A percentile compares a stretch with the other conserved stretches of the same genome.
These are phyloP conservation scores for Sporothrix phasma DNA, from an alignment of 2,329 filamentous ascomycete species.

Conservation along the genomic window DNA sequence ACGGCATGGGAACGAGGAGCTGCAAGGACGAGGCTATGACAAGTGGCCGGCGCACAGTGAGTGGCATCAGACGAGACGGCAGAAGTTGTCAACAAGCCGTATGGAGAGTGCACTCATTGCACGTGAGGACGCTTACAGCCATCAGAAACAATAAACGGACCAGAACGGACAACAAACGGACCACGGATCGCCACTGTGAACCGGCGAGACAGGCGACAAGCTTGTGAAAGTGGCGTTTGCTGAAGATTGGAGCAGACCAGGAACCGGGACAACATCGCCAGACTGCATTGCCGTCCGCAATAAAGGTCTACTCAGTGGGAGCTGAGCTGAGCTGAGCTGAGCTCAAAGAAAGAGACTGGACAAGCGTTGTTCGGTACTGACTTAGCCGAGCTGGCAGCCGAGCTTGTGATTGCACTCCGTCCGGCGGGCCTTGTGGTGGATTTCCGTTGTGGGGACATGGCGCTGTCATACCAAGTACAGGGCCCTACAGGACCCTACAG, in stretches of 20 bases:
- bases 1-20: slow-evolving; percentile 13
- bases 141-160: too few species aligned
- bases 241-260: neutral
- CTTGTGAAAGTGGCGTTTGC: slow-evolving; percentile 9
- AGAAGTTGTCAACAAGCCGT: neutral
- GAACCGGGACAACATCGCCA: too few species aligned
- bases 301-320: too few species aligned
- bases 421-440: neutral
- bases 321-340: too few species aligned
- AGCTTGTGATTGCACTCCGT: slow-evolving; percentile 49
- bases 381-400: slow-evolving; percentile 41
- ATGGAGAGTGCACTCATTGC: neutral
- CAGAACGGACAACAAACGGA: neutral
- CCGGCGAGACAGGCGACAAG: neutral
- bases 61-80: neutral
- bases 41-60: neutral
- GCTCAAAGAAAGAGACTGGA: neutral
- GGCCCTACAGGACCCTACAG: neutral
- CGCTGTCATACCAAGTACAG: neutral
- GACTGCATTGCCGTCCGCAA: neutral
- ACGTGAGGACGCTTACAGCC: slow-evolving; percentile 1
- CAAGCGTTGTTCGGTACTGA: neutral
- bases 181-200: neutral
- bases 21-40: slow-evolving; percentile 14
- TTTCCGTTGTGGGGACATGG: neutral